These are phyloP conservation scores for Tausonia pullulans DNA, from an alignment of 1,284 basidiomycete genomes.

Conservation along the genomic window DNA sequence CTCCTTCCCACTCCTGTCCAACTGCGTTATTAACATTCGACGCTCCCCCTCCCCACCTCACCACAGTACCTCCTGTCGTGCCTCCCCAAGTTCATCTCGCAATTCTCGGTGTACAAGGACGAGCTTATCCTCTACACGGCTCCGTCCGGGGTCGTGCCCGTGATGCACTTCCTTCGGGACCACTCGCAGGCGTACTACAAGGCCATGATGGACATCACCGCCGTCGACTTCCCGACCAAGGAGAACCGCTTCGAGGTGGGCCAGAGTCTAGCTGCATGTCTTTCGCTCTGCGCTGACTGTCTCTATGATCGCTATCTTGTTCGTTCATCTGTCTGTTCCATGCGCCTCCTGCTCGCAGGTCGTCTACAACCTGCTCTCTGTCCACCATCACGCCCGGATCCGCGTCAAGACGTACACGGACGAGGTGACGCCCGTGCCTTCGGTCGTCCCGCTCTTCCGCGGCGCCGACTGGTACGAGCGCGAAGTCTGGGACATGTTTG, in stretches of 20 bases:
- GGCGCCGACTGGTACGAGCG: constrained; percentile 97
- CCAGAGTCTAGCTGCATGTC: background rate
- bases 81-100: constrained; percentile 88
- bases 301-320: too few relatives aligned
- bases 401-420: constrained; percentile 97
- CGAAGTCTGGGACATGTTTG: constrained; percentile 96
- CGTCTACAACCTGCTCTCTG: constrained; percentile 86
- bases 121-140: constrained; percentile 84
- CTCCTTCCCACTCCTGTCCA: background rate
- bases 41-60: constrained; percentile 11
- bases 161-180: constrained; percentile 88
- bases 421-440: constrained; percentile 90
- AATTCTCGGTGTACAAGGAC: constrained; percentile 96
- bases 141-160: constrained; percentile 71
- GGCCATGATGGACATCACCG: constrained; percentile 82
- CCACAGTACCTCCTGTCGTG: constrained; percentile 64
- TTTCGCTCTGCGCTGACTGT: too few relatives aligned
- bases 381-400: constrained; percentile 59
- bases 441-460: constrained; percentile 63
- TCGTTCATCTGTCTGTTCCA: too few relatives aligned
- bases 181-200: constrained; percentile 96
- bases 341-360: constrained; percentile 36
- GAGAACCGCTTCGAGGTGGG: constrained; percentile 75
- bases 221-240: constrained; percentile 81
- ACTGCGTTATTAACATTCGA: background rate